phyloP scores from a whole-genome alignment of 495 filamentous ascomycete species.

The Thermothielavioides terrestris region DNA sequence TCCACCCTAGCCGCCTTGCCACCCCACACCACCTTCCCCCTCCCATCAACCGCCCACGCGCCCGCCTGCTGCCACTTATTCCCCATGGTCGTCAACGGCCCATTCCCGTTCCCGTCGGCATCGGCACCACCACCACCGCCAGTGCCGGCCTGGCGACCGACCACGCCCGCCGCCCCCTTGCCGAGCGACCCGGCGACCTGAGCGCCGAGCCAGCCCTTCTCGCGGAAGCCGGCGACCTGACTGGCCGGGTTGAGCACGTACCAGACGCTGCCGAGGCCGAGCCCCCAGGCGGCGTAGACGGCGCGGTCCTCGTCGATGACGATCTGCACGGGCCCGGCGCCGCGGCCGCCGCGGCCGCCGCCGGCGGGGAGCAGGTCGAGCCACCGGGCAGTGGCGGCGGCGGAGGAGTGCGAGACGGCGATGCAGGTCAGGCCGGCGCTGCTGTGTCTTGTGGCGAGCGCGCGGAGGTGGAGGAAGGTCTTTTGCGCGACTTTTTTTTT shows the following conservation, averaged over 20 bases:
- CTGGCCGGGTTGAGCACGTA: too few relatives aligned
- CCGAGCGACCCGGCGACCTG: too few relatives aligned
- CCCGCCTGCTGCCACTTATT: constrained; percentile 53
- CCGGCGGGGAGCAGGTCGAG: constrained; percentile 26
- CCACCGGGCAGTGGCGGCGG: too few relatives aligned
- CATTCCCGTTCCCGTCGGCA: constrained; percentile 13
- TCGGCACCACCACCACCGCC: constrained; percentile 13
- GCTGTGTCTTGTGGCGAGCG: constrained; percentile 36
- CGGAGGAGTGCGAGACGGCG: too few relatives aligned
- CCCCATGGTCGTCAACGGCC: constrained; percentile 46
- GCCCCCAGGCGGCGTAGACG: too few relatives aligned
- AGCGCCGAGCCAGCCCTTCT: too few relatives aligned
- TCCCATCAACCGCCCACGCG: constrained; percentile 46
- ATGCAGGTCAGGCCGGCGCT: too few relatives aligned
- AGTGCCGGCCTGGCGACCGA: background rate
- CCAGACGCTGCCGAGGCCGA: too few relatives aligned
- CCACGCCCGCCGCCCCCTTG: constrained; percentile 12
- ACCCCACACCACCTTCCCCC: constrained; percentile 45
- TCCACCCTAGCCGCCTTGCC: constrained; percentile 39
- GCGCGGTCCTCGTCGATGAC: too few relatives aligned
- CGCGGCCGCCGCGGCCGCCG: background rate
- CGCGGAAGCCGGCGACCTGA: too few relatives aligned
- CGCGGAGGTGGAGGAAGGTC: constrained; percentile 42
- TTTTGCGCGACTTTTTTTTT: constrained; percentile 48
- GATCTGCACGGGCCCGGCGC: too few relatives aligned